These are phyloP conservation scores for Boletus reticuloceps DNA, from an alignment of 768 basidiomycete genomes.

Conservation along the genomic window DNA sequence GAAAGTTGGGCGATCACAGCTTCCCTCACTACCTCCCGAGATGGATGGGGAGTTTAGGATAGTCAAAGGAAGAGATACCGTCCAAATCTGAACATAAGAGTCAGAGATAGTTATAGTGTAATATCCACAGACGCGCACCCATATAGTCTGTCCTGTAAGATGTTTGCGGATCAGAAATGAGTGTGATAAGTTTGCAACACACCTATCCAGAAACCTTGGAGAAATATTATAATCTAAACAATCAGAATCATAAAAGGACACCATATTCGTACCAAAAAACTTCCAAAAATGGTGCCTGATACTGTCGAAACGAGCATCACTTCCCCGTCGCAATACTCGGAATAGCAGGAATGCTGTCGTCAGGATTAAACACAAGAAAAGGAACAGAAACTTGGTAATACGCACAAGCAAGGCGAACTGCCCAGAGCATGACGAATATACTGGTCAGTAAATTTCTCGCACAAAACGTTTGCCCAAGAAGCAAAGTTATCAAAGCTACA, in stretches of 20 bases:
- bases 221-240: no score
- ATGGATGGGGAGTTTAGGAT: neutral
- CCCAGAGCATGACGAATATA: neutral
- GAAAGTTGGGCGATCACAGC: neutral
- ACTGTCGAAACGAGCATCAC: neutral
- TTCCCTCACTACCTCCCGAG: neutral
- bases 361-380: no score
- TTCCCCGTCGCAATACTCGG: neutral
- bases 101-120: no score
- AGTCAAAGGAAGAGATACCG: neutral
- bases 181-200: neutral
- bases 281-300: neutral
- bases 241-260: no score
- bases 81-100: no score
- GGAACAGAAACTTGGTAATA: neutral
- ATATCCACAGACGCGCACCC: neutral
- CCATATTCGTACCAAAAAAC: no score
- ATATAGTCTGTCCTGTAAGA: neutral
- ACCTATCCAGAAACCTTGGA: neutral
- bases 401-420: neutral
- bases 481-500: neutral
- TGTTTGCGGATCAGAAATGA: neutral
- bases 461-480: neutral
- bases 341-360: no score
- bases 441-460: neutral